Percentiles rank a stretch among this genome's conserved stretches.
Conservation (phyloP, 768 basidiomycete species). For the Tricholoma flavovirens region DNA sequence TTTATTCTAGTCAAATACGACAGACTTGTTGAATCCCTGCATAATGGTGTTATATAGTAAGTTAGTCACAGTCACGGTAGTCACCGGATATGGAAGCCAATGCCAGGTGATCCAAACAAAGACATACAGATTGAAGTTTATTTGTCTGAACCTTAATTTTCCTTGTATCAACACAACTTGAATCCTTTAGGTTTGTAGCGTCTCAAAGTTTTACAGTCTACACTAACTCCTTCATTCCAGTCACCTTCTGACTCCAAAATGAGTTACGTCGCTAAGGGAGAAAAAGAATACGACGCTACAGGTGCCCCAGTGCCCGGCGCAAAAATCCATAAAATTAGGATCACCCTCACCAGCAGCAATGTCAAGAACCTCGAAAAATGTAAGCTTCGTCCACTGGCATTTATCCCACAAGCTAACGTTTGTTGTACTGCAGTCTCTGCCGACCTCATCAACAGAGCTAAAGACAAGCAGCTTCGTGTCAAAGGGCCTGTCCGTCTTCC, state of each 20-base stretch:
- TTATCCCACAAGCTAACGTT: background rate
- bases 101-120: background rate
- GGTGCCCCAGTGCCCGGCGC: conserved; percentile 79
- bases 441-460: conserved; percentile 97
- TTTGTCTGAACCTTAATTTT: conserved; percentile 5
- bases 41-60: too few species aligned
- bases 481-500: conserved; percentile 99
- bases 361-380: conserved; percentile 99
- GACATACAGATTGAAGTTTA: background rate
- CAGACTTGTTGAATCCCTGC: conserved; percentile 46
- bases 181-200: conserved; percentile 38
- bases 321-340: conserved; percentile 98
- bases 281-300: conserved; percentile 95
- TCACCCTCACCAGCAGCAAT: conserved; percentile 97
- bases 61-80: background rate
- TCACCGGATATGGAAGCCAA: background rate
- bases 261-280: conserved; percentile 99
- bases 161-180: conserved; percentile 5
- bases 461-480: conserved; percentile 99
- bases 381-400: conserved; percentile 28
- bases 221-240: conserved; percentile 26
- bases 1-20: background rate
- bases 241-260: conserved; percentile 88
- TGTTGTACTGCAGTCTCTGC: conserved; percentile 61
- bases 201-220: background rate